Evolutionary conservation across 1,284 basidiomycete species (phyloP), one percentile per base, ranked within the genome.

Genomic region (Cryptococcus jaspeensis): DNA sequence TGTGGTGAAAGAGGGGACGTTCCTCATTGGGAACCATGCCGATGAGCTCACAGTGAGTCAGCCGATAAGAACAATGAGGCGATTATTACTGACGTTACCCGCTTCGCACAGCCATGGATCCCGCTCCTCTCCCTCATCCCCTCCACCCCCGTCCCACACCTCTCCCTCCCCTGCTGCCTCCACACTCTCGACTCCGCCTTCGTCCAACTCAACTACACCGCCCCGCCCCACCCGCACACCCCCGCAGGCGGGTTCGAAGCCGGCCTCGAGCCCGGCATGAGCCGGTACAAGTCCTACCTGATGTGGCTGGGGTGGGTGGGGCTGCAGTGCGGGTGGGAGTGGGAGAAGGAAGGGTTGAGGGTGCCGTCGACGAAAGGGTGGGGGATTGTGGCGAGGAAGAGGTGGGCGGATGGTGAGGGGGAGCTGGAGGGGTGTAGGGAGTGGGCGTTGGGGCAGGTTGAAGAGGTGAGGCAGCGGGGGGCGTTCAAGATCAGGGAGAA

Each of bases 341-440:
- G 92, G 8, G 93, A 97, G 73, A 85, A 86, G 61, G 94, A 98
- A 73, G 84, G 81, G 32, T 74, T 98, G 58, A 81, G 95, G 45
- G 94, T 98, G 18, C 94, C 94, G 0, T 90, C 87, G 72, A 96
- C 94, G 28, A 84, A 91, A 59, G 93, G 93, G 69, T 96, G 93
- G 91, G 89, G 88, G 1, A 83, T 96, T 46, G 76, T 95, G 35
- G 92, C 92, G 1, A 66, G 72, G 3, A 65, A 65, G 1, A 51
- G 75, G 36, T 76, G 74, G 73, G 59, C 72, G 0, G 61, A 39
- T 15, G 49, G 43, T 3, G 38, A 40, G 8, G 65, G 68, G 36
- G 64, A 74, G 25, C 58, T 68, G 20, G 43, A 56, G 22, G 62
- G 59, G 35, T 72, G 70, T 57, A 62, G 74, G 15, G 50, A 56